These are phyloP conservation scores for Didymella glomerata DNA, from an alignment of 2,329 filamentous ascomycete genomes.

Conservation along the genomic window DNA sequence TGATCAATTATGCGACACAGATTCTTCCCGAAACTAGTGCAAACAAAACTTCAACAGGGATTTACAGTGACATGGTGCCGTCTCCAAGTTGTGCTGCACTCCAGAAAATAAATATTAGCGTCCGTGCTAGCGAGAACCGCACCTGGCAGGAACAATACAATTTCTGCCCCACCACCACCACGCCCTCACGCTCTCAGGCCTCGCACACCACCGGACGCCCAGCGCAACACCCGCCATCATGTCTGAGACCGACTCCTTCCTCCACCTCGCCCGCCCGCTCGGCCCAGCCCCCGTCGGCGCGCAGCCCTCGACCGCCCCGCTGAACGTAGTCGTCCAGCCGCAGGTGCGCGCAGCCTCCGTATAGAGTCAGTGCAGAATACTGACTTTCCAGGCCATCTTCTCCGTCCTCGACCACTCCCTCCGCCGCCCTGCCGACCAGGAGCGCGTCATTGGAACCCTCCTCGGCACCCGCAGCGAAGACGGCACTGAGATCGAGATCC, in stretches of 20 bases:
- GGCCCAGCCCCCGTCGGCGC: constrained; percentile 81
- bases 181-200: constrained; percentile 25
- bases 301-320: constrained; percentile 86
- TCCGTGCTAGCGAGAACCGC: constrained; percentile 24
- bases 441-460: constrained; percentile 95
- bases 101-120: constrained; percentile 26
- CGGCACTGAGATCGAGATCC: constrained; percentile 94
- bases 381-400: constrained; percentile 64
- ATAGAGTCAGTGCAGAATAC: neutral
- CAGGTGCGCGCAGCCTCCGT: constrained; percentile 67
- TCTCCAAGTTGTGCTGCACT: constrained; percentile 1
- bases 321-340: constrained; percentile 93
- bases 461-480: constrained; percentile 94
- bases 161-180: constrained; percentile 26
- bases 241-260: constrained; percentile 85
- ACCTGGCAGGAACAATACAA: constrained; percentile 24
- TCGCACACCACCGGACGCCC: constrained; percentile 21
- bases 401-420: constrained; percentile 86
- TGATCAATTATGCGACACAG: neutral
- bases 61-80: too few relatives aligned
- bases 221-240: constrained; percentile 64
- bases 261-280: constrained; percentile 92
- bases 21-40: neutral
- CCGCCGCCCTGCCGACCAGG: constrained; percentile 88
- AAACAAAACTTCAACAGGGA: too few relatives aligned